A percentile compares a stretch with the other conserved stretches of the same genome.
phyloP scores from a whole-genome alignment of 2,329 filamentous ascomycete species.

The Karstenula rhodostoma region DNA sequence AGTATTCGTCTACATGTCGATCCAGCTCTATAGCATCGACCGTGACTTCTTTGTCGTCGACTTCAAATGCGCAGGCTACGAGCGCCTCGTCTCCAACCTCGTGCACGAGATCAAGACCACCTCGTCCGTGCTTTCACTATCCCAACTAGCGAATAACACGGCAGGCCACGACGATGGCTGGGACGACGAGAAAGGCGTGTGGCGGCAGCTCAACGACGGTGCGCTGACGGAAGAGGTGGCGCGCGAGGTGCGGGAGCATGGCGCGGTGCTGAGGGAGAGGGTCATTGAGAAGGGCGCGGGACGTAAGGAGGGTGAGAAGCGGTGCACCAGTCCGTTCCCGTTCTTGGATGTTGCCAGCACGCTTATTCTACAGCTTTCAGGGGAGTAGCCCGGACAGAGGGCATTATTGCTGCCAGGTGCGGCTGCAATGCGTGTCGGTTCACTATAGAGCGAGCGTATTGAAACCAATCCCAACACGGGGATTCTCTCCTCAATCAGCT shows the following conservation, averaged over 20 bases:
- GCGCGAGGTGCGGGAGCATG: slow-evolving; percentile 39
- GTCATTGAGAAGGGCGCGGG: slow-evolving; percentile 57
- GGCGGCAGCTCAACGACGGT: slow-evolving; percentile 45
- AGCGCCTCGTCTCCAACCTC: slow-evolving; percentile 72
- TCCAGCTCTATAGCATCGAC: slow-evolving; percentile 75
- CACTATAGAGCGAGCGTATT: too few relatives aligned
- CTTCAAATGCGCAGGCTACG: slow-evolving; percentile 98
- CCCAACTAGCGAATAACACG: slow-evolving; percentile 28
- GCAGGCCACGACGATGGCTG: slow-evolving; percentile 39
- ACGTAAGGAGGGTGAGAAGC: slow-evolving; percentile 79
- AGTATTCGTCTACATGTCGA: slow-evolving; percentile 93
- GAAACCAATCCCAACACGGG: too few relatives aligned
- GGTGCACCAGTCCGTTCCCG: slow-evolving; percentile 92
- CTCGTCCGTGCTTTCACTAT: slow-evolving; percentile 24
- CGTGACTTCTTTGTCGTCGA: slow-evolving; percentile 93
- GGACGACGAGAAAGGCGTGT: slow-evolving; percentile 46
- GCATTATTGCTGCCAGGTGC: too few relatives aligned
- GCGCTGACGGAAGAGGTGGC: slow-evolving; percentile 39
- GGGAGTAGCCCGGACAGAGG: slow-evolving; percentile 37
- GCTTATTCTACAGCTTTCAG: slow-evolving; percentile 83
- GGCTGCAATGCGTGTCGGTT: too few relatives aligned
- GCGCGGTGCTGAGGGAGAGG: slow-evolving; percentile 47
- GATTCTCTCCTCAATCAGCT: too few relatives aligned
- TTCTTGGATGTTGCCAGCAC: slow-evolving; percentile 93
- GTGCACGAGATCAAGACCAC: slow-evolving; percentile 49